Conservation (phyloP, 805 yeast genomes). For the Middelhovenomyces tepae region DNA sequence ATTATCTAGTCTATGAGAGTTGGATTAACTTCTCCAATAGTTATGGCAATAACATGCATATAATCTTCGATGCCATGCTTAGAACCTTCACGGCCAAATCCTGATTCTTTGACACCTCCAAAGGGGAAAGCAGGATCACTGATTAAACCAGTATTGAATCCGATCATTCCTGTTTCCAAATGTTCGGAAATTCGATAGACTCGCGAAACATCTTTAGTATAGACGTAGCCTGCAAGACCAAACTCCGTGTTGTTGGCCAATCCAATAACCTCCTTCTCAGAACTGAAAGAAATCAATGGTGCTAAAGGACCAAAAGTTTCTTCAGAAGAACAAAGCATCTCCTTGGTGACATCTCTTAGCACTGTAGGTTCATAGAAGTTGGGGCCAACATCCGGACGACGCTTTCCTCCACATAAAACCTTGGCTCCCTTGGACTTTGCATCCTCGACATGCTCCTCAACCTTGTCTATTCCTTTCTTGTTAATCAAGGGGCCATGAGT, state of each 20-base stretch:
- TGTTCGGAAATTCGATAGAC: conserved; percentile 45
- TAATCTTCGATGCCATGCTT: conserved; percentile 55
- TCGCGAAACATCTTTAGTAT: conserved; percentile 43
- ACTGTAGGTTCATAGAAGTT: conserved; percentile 47
- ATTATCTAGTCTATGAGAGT: too few relatives aligned
- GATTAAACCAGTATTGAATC: conserved; percentile 50
- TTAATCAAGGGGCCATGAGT: conserved; percentile 42
- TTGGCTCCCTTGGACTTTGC: conserved; percentile 49
- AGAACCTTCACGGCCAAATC: conserved; percentile 66
- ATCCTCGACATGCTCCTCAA: conserved; percentile 37
- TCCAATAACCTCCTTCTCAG: conserved; percentile 43
- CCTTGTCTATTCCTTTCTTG: conserved; percentile 36
- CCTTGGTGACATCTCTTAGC: conserved; percentile 41
- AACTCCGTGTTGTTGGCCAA: conserved; percentile 47
- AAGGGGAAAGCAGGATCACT: conserved; percentile 50
- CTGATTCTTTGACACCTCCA: conserved; percentile 59
- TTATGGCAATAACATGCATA: conserved; percentile 23
- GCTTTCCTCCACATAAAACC: conserved; percentile 46
- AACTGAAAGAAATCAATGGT: conserved; percentile 46
- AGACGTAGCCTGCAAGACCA: conserved; percentile 55
- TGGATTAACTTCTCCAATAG: too few relatives aligned
- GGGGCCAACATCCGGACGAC: conserved; percentile 28
- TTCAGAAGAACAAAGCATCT: conserved; percentile 43
- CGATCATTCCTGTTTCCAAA: conserved; percentile 57
- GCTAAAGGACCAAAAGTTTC: conserved; percentile 64